phyloP scores from a whole-genome alignment of 2,329 filamentous ascomycete species.

The Fusarium mexicanum region DNA sequence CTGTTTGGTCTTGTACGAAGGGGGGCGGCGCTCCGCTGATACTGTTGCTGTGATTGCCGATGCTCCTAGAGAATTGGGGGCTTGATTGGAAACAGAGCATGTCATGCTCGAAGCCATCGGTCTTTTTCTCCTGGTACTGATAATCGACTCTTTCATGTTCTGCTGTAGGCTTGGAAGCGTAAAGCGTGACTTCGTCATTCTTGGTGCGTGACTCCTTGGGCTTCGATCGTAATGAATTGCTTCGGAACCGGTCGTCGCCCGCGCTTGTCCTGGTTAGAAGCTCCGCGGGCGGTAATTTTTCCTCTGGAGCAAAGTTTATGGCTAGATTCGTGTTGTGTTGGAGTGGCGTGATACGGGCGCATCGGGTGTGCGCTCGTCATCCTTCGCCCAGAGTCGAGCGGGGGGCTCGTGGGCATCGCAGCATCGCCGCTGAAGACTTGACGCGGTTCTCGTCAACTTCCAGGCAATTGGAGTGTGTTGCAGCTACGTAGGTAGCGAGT shows the following conservation, averaged over 20 bases:
- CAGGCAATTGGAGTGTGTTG: too few relatives aligned
- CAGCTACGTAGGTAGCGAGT: too few relatives aligned
- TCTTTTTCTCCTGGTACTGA: rapidly evolving
- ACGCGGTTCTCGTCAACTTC: background rate
- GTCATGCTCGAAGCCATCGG: rapidly evolving
- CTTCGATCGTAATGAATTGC: background rate
- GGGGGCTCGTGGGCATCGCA: background rate
- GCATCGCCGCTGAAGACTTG: background rate
- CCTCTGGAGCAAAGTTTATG: rapidly evolving
- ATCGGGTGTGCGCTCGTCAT: background rate
- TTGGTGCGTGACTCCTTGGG: background rate
- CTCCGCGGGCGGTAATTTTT: rapidly evolving
- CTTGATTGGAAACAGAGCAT: rapidly evolving
- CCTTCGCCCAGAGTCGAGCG: background rate
- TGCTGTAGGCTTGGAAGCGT: rapidly evolving
- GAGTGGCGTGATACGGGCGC: background rate
- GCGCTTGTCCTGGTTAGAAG: background rate
- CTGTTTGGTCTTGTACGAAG: rapidly evolving
- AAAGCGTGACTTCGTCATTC: background rate
- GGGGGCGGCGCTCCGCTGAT: background rate
- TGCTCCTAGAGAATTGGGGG: background rate
- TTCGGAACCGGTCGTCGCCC: background rate
- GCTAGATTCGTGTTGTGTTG: background rate
- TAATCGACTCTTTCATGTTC: background rate
- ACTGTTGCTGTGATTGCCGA: background rate